phyloP scores from a whole-genome alignment of 768 basidiomycete genomes.

The Leccinum incarnatum region DNA sequence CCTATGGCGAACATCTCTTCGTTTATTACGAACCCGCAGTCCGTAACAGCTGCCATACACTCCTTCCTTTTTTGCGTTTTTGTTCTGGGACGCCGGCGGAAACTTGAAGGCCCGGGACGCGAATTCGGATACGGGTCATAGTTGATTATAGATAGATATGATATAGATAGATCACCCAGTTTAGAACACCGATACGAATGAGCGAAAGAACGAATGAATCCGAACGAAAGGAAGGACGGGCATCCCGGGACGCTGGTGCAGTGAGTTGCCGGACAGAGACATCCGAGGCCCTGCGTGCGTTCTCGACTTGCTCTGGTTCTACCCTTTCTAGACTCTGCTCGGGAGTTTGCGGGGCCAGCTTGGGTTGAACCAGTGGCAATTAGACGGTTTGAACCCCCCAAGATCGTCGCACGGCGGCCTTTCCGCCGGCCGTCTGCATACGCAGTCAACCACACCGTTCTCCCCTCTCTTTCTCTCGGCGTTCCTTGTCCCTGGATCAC shows the following conservation, averaged over 20 bases:
- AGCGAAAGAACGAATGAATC: background rate
- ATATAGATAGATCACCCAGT: background rate
- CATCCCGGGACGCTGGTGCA: background rate
- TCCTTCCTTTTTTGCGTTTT: background rate
- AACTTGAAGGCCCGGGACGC: constrained; percentile 4
- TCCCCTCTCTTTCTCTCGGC: constrained; percentile 3
- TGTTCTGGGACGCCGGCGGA: background rate
- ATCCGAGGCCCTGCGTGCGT: background rate
- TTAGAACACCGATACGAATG: constrained; percentile 2
- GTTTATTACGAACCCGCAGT: background rate
- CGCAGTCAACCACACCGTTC: background rate
- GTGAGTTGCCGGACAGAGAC: background rate
- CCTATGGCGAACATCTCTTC: background rate
- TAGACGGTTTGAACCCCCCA: background rate
- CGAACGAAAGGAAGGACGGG: background rate
- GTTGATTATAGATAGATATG: background rate
- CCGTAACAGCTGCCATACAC: background rate
- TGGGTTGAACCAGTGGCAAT: background rate
- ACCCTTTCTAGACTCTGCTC: background rate
- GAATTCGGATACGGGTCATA: background rate
- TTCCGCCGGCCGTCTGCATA: constrained; percentile 2
- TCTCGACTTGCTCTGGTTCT: background rate
- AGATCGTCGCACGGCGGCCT: constrained; percentile 4
- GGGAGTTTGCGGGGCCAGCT: background rate
- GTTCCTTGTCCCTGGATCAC: constrained; percentile 1